Base-by-base conservation (phyloP, 768 basidiomycete species). In the Gloeopeniophorella convolvens region DNA sequence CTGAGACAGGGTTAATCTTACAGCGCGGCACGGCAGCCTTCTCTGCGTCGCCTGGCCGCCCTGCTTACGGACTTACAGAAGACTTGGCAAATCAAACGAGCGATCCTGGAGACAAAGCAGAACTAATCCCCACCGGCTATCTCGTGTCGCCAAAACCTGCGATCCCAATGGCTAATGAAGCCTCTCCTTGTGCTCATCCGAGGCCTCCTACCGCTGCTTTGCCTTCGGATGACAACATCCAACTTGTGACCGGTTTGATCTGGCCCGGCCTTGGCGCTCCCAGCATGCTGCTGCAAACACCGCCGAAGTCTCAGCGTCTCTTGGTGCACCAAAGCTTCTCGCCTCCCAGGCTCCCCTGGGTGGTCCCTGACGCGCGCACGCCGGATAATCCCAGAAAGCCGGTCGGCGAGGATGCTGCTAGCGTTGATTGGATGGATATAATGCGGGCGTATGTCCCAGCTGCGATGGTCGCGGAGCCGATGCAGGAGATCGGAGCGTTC, bases 401-500 rank as follows among this genome's bases (percentile, higher is more conserved):
- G n/a, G n/a, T n/a, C n/a, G n/a, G n/a, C n/a, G n/a, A n/a, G n/a
- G n/a, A n/a, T n/a, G n/a, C n/a, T n/a, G n/a, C n/a, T n/a, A 20
- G 42, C 27, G 15, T 31, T 12, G 7, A 44, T 54, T 9, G 6
- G 33, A 9, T 15, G 50, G 34, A 34, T n/a, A 16, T 23, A 21
- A 1, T 28, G 15, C 33, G 30, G 10, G 2, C 24, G 12, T 28
- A 39, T 39, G 21, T 16, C 18, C 13, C 20, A 30, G 33, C 15
- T 4, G 18, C 18, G 12, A 26, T n/a, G 18, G 23, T n/a, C 30
- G 23, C 26, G 16, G 43, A 37, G 11, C 21, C 18, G 15, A 15
- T 13, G 21, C 27, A 34, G 20, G 16, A 45, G 43, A 23, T 23
- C 24, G 18, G 30, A 10, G 30, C 44, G 4, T 63, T 64, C 23